phyloP scores from a whole-genome alignment of 257 asterid species.

The Scutellaria baicalensis region DNA sequence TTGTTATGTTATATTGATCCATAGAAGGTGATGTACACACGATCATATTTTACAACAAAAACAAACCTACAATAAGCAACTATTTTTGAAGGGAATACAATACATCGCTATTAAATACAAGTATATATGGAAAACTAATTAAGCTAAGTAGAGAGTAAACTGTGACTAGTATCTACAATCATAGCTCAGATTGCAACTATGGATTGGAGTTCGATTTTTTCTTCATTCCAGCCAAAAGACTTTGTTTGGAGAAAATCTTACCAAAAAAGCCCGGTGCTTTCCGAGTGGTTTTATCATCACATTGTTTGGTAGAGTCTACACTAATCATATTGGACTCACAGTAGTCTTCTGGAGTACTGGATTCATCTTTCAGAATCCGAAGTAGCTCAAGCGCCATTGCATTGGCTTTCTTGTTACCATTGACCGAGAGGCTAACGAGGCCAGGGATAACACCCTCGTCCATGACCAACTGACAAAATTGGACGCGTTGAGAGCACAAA shows the following conservation, averaged over 20 bases:
- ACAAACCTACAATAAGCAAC: conserved; percentile 9
- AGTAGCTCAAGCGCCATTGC: conserved; percentile 65
- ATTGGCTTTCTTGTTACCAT: conserved; percentile 52
- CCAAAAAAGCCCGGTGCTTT: conserved; percentile 35
- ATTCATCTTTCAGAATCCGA: conserved; percentile 48
- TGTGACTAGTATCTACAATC: neutral
- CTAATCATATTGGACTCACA: conserved; percentile 10
- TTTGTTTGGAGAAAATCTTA: conserved; percentile 36
- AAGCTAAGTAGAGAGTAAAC: conserved; percentile 5
- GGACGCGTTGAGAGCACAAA: conserved; percentile 45
- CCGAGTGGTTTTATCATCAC: conserved; percentile 20
- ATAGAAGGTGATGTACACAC: too few species aligned
- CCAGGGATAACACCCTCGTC: conserved; percentile 62
- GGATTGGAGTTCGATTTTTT: conserved; percentile 10
- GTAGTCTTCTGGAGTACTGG: conserved; percentile 18
- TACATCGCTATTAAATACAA: neutral
- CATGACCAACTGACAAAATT: conserved; percentile 53
- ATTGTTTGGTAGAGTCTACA: neutral
- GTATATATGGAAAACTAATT: neutral
- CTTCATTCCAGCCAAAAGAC: conserved; percentile 16
- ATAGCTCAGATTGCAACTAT: neutral
- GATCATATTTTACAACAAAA: too few species aligned
- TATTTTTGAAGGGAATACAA: neutral
- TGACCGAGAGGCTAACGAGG: conserved; percentile 42
- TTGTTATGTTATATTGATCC: too few species aligned